Conservation (phyloP, 129 eudicot species). For the Centrapalus pauciflorus region DNA sequence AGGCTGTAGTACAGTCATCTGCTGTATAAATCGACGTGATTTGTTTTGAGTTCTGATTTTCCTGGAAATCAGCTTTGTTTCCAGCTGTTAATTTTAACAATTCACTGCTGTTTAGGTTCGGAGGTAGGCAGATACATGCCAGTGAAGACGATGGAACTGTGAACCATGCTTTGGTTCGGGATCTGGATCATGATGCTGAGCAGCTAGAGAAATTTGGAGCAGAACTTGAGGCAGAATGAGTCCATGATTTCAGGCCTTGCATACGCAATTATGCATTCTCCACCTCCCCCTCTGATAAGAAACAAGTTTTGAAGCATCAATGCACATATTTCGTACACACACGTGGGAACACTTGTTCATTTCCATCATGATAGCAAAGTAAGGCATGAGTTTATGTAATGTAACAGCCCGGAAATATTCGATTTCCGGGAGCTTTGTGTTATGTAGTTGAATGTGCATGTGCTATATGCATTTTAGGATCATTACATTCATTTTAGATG, state of each 20-base stretch:
- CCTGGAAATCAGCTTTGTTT: not conserved
- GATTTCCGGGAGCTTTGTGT: conserved; percentile 10
- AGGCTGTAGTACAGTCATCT: too few relatives aligned
- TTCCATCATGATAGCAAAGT: not conserved
- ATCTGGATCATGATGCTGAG: conserved; percentile 63
- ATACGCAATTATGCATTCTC: too few relatives aligned
- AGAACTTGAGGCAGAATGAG: conserved; percentile 79
- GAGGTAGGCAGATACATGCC: conserved; percentile 79
- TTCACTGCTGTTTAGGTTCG: conserved; percentile 54
- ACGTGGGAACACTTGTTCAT: not conserved
- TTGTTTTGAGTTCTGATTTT: too few relatives aligned
- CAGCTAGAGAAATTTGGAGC: conserved; percentile 82
- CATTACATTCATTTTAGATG: conserved; percentile 3
- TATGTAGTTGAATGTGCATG: conserved; percentile 5
- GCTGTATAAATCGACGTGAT: too few relatives aligned
- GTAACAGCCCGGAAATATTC: not conserved
- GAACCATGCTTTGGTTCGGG: conserved; percentile 74
- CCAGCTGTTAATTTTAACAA: not conserved
- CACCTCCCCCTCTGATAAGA: too few relatives aligned
- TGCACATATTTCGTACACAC: conserved; percentile 27
- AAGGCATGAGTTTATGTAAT: not conserved
- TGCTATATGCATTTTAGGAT: not conserved
- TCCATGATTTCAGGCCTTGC: not conserved
- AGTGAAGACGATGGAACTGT: conserved; percentile 78
- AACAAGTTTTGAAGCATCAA: conserved; percentile 12